Conservation (phyloP, 345 rosid species). For the Eucalyptus melliodora region DNA sequence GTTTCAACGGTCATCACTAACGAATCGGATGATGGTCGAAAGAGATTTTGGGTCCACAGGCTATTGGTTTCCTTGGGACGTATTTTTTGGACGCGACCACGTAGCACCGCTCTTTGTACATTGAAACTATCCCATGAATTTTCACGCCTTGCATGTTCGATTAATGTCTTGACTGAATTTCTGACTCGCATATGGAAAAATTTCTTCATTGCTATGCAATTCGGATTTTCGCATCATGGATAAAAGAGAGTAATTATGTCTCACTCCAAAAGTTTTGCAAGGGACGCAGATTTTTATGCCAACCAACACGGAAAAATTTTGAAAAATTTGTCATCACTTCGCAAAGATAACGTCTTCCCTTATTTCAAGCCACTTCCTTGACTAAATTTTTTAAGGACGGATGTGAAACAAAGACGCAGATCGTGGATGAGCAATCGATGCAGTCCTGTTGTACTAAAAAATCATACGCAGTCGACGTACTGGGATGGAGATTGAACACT, state of each 20-base stretch:
- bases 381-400: background rate
- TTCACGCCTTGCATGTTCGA: background rate
- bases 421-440: background rate
- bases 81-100: background rate
- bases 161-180: background rate
- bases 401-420: too few relatives aligned
- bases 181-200: background rate
- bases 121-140: background rate
- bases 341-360: background rate
- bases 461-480: background rate
- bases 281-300: background rate
- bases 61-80: background rate
- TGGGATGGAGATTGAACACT: background rate
- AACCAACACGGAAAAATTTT: accelerated
- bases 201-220: background rate
- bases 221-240: background rate
- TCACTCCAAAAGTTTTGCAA: background rate
- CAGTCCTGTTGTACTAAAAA: background rate
- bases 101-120: background rate
- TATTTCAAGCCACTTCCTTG: background rate
- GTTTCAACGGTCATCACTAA: background rate
- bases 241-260: background rate
- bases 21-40: background rate
- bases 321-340: background rate
- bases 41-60: background rate